Evolutionary conservation across 1,284 basidiomycete genomes (phyloP).

Genomic region (Trametes polyzona): DNA sequence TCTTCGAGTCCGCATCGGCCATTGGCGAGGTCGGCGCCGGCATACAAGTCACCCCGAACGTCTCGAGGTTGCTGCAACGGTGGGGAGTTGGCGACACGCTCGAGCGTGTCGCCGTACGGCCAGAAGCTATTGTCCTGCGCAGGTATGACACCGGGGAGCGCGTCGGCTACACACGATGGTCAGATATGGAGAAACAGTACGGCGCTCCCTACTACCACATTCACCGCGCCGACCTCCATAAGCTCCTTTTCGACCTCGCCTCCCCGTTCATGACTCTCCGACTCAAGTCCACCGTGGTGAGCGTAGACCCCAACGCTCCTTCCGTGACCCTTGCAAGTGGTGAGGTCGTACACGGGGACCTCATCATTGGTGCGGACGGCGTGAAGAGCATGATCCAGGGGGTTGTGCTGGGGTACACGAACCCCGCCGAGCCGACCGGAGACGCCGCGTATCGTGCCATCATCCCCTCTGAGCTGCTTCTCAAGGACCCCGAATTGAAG

Average conservation of each 20-base stretch:
- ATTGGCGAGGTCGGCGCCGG: slow-evolving; percentile 55
- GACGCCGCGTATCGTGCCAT: slow-evolving; percentile 56
- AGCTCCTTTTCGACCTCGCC: slow-evolving; percentile 53
- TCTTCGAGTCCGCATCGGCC: slow-evolving; percentile 46
- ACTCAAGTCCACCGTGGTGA: slow-evolving; percentile 48
- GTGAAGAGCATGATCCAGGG: slow-evolving; percentile 56
- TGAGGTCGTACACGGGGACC: slow-evolving; percentile 42
- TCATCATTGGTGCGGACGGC: slow-evolving; percentile 51
- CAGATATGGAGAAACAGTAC: slow-evolving; percentile 41
- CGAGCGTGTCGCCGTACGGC: slow-evolving; percentile 42
- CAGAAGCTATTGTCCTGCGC: slow-evolving; percentile 46
- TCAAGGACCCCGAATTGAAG: slow-evolving; percentile 52
- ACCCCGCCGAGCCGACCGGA: slow-evolving; percentile 48
- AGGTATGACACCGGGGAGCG: slow-evolving; percentile 46
- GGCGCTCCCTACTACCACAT: slow-evolving; percentile 53
- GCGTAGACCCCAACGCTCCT: slow-evolving; percentile 42
- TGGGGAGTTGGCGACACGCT: slow-evolving; percentile 47
- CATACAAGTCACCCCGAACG: slow-evolving; percentile 55
- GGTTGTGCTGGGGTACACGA: slow-evolving; percentile 41
- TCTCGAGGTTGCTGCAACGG: slow-evolving; percentile 43
- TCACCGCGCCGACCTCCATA: slow-evolving; percentile 63
- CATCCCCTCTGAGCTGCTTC: slow-evolving; percentile 49
- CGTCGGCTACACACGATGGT: slow-evolving; percentile 48
- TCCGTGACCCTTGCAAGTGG: slow-evolving; percentile 43
- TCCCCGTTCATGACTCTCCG: slow-evolving; percentile 48